These are phyloP conservation scores for Ophioceras dolichostomum DNA, from an alignment of 2,329 filamentous ascomycete genomes.

Conservation along the genomic window DNA sequence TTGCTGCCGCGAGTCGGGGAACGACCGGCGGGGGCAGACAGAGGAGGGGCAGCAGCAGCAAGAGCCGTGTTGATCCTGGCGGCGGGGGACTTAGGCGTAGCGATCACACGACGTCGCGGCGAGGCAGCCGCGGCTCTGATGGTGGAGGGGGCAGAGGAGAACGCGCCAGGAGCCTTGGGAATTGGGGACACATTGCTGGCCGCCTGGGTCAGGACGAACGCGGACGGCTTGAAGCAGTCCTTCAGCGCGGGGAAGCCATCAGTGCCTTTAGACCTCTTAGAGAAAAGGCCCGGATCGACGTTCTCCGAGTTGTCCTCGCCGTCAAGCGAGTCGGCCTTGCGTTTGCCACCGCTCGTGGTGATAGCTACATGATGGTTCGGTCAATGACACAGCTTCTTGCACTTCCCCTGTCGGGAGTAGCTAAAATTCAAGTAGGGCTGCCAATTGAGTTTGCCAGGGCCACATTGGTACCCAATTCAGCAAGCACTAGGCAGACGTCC, in stretches of 20 bases:
- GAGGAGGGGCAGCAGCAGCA: slow-evolving; percentile 30
- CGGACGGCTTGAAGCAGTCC: slow-evolving; percentile 34
- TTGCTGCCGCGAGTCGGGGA: slow-evolving; percentile 61
- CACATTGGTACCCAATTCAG: too few species aligned
- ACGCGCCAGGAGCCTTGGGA: slow-evolving; percentile 7
- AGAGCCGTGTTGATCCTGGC: slow-evolving; percentile 32
- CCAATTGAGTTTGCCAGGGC: too few species aligned
- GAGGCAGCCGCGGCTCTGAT: slow-evolving; percentile 19
- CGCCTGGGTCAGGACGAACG: slow-evolving; percentile 31
- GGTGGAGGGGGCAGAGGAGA: slow-evolving; percentile 9
- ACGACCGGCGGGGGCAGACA: slow-evolving; percentile 63
- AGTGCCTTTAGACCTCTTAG: slow-evolving; percentile 46
- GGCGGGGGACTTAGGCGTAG: slow-evolving; percentile 41
- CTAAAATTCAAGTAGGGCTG: too few species aligned
- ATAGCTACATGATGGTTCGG: slow-evolving; percentile 25
- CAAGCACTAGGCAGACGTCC: too few species aligned
- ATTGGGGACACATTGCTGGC: slow-evolving; percentile 14
- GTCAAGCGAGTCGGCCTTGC: slow-evolving; percentile 44
- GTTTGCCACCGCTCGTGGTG: slow-evolving; percentile 31
- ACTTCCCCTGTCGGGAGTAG: too few species aligned
- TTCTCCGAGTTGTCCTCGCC: slow-evolving; percentile 48
- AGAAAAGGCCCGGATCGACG: slow-evolving; percentile 42
- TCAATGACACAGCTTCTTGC: too few species aligned
- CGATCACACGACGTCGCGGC: slow-evolving; percentile 28
- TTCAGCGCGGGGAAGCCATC: slow-evolving; percentile 23